Evolutionary conservation across 306 rosid genomes (phyloP), one percentile per base, ranked within the genome.

Genomic region (Castanea mollissima): DNA sequence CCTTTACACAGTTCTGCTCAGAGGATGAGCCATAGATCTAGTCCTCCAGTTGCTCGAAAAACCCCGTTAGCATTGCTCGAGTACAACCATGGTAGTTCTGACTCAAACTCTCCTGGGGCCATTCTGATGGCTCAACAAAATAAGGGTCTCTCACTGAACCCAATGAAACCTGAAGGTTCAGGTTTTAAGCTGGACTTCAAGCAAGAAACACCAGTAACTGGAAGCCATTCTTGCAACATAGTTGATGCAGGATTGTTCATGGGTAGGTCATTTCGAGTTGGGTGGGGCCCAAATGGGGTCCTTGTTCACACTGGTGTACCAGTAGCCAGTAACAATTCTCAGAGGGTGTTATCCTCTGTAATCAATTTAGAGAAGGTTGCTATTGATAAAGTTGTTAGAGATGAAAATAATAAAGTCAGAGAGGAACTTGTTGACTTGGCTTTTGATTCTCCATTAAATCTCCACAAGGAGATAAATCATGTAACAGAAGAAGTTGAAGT

Each of bases 251-350:
- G 97, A 80, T 83, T 95, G 74, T 91, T 95, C 73, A 93, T 95
- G 99, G 97, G 99, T 69, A 90, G 90, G 83, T 95, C 99, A 71
- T 95, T 95, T 85, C 93, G 98, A 23, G 92, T 95, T 60, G 99
- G 98, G 21, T 95, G 99, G 99, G 99, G 99, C 56, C 99, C 99
- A 18, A 93, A 90, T 85, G 99, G 99, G 64, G 72, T 88, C 82
- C 97, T 95, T 56, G 89, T 93, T 80, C 98, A 95, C 78, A 74
- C 93, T 82, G 99, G 99, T 75, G 81, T 86, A 73, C 91, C 86
- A 18, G 84, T 89, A 64, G 91, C 92, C 54, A 81, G 91, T 81
- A 83, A 76, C n/a, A 69, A 83, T 64, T 82, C 88, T 59, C 86
- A 82, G 73, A 87, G 64, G 74, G 68, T 87, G 74, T 71, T 95